Conservation (phyloP, 768 basidiomycete species). For the Mycena alexandri region DNA sequence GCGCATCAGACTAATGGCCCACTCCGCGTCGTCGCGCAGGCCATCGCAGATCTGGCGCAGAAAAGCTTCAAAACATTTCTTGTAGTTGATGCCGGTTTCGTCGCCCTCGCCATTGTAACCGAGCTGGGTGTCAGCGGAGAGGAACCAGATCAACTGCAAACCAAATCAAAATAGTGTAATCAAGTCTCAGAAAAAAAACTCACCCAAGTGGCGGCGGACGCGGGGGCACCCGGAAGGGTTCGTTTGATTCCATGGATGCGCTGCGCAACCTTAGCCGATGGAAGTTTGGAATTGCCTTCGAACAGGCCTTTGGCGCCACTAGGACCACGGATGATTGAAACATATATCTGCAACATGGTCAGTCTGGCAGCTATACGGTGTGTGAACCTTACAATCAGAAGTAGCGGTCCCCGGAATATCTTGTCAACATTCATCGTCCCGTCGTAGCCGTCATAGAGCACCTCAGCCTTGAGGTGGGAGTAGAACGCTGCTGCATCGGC, state of each 20-base stretch:
- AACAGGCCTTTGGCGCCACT: slow-evolving; percentile 17
- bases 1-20: slow-evolving; percentile 12
- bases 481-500: slow-evolving; percentile 17
- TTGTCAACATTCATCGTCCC: slow-evolving; percentile 12
- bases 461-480: slow-evolving; percentile 30
- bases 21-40: slow-evolving; percentile 17
- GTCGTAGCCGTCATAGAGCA: slow-evolving; percentile 28
- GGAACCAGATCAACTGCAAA: slow-evolving; percentile 11
- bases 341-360: slow-evolving; percentile 7
- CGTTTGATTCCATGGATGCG: slow-evolving; percentile 9
- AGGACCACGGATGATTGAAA: slow-evolving; percentile 19
- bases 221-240: slow-evolving; percentile 17
- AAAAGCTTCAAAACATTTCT: background rate
- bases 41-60: slow-evolving; percentile 19
- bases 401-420: slow-evolving; percentile 19
- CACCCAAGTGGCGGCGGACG: slow-evolving; percentile 4
- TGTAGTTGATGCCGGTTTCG: slow-evolving; percentile 23
- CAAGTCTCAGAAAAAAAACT: background rate
- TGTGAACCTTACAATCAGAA: slow-evolving; percentile 18
- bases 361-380: background rate
- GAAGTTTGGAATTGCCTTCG: slow-evolving; percentile 13
- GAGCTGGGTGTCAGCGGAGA: slow-evolving; percentile 22
- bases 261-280: slow-evolving; percentile 1
- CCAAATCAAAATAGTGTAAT: too few relatives aligned
- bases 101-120: slow-evolving; percentile 5